These are phyloP conservation scores for Lentinula novae-zelandiae DNA, from an alignment of 1,284 basidiomycete species.

Conservation along the genomic window DNA sequence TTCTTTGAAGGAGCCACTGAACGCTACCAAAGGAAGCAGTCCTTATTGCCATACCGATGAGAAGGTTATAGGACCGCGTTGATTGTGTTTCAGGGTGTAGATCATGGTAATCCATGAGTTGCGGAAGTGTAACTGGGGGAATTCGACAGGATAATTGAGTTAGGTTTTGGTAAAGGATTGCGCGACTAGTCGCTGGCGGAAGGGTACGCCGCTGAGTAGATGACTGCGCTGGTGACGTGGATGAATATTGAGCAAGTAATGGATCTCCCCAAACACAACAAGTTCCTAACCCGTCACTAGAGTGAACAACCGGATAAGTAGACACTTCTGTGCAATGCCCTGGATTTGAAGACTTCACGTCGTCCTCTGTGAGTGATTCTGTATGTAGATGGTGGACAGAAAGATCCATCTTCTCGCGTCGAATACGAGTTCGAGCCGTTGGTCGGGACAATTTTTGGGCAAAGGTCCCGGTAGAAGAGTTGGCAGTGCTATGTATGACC, in stretches of 20 bases:
- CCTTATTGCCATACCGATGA: constrained; percentile 44
- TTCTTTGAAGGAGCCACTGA: constrained; percentile 35
- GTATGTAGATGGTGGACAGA: background rate
- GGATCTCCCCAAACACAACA: constrained; percentile 10
- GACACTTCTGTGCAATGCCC: background rate
- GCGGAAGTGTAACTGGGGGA: constrained; percentile 31
- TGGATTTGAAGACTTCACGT: background rate
- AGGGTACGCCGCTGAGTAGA: background rate
- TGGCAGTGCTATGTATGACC: background rate
- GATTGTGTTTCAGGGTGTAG: constrained; percentile 39
- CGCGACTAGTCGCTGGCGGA: constrained; percentile 19
- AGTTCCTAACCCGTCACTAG: constrained; percentile 2
- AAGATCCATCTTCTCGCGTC: background rate
- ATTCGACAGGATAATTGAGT: constrained; percentile 28
- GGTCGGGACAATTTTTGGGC: background rate
- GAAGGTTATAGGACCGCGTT: constrained; percentile 49
- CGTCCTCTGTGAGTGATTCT: background rate
- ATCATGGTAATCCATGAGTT: constrained; percentile 48
- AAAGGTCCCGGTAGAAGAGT: background rate
- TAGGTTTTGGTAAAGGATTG: constrained; percentile 43
- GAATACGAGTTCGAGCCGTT: background rate
- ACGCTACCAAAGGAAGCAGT: constrained; percentile 38
- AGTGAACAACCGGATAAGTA: background rate
- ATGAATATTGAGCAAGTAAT: background rate
- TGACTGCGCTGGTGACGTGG: background rate